Evolutionary conservation across 345 rosid genomes (phyloP).

Genomic region (Sonneratia alba): DNA sequence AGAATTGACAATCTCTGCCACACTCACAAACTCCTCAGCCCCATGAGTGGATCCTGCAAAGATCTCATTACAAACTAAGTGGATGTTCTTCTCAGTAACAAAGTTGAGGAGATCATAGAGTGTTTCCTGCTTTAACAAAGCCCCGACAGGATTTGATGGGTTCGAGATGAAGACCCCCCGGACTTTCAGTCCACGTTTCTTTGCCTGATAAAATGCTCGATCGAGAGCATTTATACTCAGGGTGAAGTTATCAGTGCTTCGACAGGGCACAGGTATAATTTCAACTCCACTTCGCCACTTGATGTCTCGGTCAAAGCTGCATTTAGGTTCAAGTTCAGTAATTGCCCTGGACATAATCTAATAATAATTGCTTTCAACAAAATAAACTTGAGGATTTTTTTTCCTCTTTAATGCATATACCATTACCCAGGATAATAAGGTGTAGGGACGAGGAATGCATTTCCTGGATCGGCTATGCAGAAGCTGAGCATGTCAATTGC

Average conservation of each 20-base stretch:
- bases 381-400: conserved; percentile 1
- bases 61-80: conserved; percentile 65
- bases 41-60: conserved; percentile 56
- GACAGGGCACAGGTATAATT: conserved; percentile 78
- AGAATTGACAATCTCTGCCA: conserved; percentile 51
- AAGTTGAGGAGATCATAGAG: conserved; percentile 70
- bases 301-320: conserved; percentile 70
- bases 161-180: conserved; percentile 73
- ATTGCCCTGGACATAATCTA: neutral
- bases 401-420: neutral
- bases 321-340: conserved; percentile 11
- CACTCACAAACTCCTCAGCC: conserved; percentile 59
- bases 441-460: conserved; percentile 89
- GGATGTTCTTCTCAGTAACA: conserved; percentile 84
- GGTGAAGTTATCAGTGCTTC: conserved; percentile 67
- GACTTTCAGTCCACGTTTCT: conserved; percentile 73
- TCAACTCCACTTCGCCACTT: conserved; percentile 91
- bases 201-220: conserved; percentile 76
- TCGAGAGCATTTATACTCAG: conserved; percentile 65
- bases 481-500: conserved; percentile 80
- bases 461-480: conserved; percentile 88
- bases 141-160: conserved; percentile 74
- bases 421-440: conserved; percentile 69
- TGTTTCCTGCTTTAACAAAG: conserved; percentile 36
- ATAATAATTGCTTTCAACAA: neutral